Evolutionary conservation across 139 green algal genomes (phyloP).

Genomic region (Volvox africanus): DNA sequence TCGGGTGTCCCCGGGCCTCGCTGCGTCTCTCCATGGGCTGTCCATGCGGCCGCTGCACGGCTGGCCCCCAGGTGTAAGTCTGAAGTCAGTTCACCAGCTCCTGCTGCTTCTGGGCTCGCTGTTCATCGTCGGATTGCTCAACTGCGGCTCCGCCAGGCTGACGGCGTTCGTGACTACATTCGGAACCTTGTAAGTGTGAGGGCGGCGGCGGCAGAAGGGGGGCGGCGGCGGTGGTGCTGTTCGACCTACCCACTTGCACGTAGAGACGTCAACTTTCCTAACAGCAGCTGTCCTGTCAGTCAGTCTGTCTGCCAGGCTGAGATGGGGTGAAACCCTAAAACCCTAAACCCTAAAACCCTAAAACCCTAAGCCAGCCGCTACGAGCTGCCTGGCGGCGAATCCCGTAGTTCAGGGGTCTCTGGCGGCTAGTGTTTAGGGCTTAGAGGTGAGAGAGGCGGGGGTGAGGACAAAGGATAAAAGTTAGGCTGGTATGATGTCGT

Average conservation of each 20-base stretch:
- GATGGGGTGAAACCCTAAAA: too few relatives aligned
- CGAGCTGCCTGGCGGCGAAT: too few relatives aligned
- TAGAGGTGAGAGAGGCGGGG: not conserved
- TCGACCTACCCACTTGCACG: not conserved
- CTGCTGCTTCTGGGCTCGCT: not conserved
- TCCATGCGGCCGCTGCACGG: not conserved
- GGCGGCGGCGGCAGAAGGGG: not conserved
- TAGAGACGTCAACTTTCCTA: too few relatives aligned
- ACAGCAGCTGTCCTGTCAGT: too few relatives aligned
- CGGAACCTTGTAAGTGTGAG: not conserved
- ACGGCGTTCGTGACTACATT: conserved; percentile 38
- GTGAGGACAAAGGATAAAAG: not conserved
- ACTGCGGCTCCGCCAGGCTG: conserved; percentile 15
- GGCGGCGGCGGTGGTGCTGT: not conserved
- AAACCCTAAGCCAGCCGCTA: too few relatives aligned
- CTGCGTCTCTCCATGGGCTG: not conserved
- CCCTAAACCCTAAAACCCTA: too few relatives aligned
- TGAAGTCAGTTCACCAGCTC: not conserved
- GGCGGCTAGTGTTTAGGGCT: too few relatives aligned
- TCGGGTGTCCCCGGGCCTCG: not conserved
- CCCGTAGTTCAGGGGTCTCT: not conserved
- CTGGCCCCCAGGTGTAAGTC: not conserved
- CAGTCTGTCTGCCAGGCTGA: too few relatives aligned
- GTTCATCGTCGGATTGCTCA: conserved; percentile 21
- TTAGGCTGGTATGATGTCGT: not conserved